phyloP scores from a whole-genome alignment of 768 basidiomycete genomes.

The Tubosaeta brunneosetosa region DNA sequence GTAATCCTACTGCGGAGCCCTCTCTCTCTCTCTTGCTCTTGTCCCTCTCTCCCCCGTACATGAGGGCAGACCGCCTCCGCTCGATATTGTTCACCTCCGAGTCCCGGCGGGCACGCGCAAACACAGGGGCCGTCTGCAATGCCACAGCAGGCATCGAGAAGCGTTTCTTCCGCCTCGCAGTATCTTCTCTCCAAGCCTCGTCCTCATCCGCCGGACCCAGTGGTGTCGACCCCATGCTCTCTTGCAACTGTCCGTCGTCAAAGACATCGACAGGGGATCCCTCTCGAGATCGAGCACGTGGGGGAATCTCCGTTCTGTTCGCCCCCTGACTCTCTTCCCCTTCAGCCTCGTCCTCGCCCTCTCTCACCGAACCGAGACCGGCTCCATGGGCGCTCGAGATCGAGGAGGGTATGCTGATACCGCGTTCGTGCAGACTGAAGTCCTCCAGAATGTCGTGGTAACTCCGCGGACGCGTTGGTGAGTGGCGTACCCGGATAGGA shows the following conservation, averaged over 20 bases:
- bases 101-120: slow-evolving; percentile 43
- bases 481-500: slow-evolving; percentile 30
- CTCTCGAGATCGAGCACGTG: neutral
- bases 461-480: slow-evolving; percentile 49
- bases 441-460: slow-evolving; percentile 66
- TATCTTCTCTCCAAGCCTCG: slow-evolving; percentile 47
- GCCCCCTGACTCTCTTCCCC: neutral
- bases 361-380: slow-evolving; percentile 20
- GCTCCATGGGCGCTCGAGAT: slow-evolving; percentile 25
- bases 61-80: slow-evolving; percentile 54
- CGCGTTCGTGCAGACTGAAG: slow-evolving; percentile 41
- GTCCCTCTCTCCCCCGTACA: slow-evolving; percentile 41
- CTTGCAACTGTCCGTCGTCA: slow-evolving; percentile 4
- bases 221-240: neutral
- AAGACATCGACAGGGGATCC: neutral
- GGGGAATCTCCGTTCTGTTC: slow-evolving; percentile 2
- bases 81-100: slow-evolving; percentile 12
- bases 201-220: slow-evolving; percentile 1
- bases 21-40: slow-evolving; percentile 20
- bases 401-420: slow-evolving; percentile 27
- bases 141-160: slow-evolving; percentile 78
- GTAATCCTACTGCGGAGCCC: slow-evolving; percentile 25
- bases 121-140: slow-evolving; percentile 67
- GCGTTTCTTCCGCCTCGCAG: slow-evolving; percentile 57
- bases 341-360: slow-evolving; percentile 15